Conservation (phyloP, 2,329 filamentous ascomycete species). For the Atkinsonella hypoxylon region DNA sequence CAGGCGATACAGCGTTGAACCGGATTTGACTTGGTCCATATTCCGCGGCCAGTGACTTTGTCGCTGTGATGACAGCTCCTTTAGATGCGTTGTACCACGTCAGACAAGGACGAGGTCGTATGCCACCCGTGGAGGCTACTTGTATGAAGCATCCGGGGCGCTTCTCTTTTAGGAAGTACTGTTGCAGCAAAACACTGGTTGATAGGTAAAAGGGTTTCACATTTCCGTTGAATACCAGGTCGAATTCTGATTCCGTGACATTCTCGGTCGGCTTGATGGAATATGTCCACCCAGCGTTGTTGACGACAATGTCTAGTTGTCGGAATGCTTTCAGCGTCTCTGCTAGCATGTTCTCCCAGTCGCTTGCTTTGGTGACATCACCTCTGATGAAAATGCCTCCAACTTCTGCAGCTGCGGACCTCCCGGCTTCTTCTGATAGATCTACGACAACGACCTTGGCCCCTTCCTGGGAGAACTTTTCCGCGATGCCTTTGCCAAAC, state of each 20-base stretch:
- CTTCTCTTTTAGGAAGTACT: conserved; percentile 43
- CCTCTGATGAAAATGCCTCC: conserved; percentile 29
- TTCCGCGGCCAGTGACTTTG: conserved; percentile 53
- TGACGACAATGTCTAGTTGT: conserved; percentile 45
- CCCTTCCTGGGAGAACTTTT: conserved; percentile 47
- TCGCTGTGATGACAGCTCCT: conserved; percentile 49
- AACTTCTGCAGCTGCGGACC: conserved; percentile 31
- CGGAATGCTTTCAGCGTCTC: conserved; percentile 34
- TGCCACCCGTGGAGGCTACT: conserved; percentile 50
- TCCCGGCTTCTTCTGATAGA: conserved; percentile 40
- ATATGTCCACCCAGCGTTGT: conserved; percentile 50
- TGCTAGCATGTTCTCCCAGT: conserved; percentile 40
- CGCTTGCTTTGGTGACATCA: conserved; percentile 38
- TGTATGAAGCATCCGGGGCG: conserved; percentile 51
- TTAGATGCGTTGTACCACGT: conserved; percentile 64
- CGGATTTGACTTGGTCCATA: conserved; percentile 61
- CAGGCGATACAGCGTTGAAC: conserved; percentile 59
- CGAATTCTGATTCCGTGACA: conserved; percentile 55
- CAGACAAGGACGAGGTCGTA: conserved; percentile 47
- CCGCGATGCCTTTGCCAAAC: conserved; percentile 50
- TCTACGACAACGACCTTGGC: conserved; percentile 51
- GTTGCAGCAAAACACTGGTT: conserved; percentile 43
- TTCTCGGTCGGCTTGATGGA: conserved; percentile 49
- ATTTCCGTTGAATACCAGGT: conserved; percentile 55
- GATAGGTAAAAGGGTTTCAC: conserved; percentile 55